These are phyloP conservation scores for Solanum bulbocastanum DNA, from an alignment of 257 asterid genomes.

Conservation along the genomic window DNA sequence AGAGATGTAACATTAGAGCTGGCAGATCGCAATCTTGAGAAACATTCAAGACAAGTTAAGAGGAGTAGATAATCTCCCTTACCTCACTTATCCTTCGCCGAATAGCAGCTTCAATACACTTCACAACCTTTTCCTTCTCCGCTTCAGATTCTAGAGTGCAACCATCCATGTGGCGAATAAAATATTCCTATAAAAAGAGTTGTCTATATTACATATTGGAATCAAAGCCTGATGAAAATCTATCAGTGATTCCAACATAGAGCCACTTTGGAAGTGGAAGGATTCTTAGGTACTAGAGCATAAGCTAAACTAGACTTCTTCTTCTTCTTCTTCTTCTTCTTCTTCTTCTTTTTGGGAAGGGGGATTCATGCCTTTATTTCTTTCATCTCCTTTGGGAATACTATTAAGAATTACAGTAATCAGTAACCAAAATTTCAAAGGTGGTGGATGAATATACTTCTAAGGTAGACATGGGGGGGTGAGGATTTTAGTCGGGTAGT, in stretches of 20 bases:
- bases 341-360: not conserved
- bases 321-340: not conserved
- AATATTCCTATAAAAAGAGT: slow-evolving; percentile 54
- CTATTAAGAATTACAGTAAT: not conserved
- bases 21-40: not conserved
- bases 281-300: not conserved
- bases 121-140: slow-evolving; percentile 72
- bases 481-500: not conserved
- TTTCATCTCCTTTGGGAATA: not conserved
- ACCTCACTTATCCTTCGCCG: slow-evolving; percentile 90
- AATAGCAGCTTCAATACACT: slow-evolving; percentile 96
- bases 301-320: not conserved
- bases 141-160: slow-evolving; percentile 53
- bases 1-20: not conserved
- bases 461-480: not conserved
- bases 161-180: slow-evolving; percentile 79
- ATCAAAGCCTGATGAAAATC: not conserved
- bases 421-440: not conserved
- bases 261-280: not conserved
- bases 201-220: not conserved
- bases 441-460: not conserved
- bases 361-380: not conserved
- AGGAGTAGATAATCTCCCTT: not conserved
- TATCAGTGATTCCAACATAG: not conserved
- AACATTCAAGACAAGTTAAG: not conserved